Evolutionary conservation across 371 early-diverging fungal genomes (phyloP).

Genomic region (Cokeromyces recurvatus): DNA sequence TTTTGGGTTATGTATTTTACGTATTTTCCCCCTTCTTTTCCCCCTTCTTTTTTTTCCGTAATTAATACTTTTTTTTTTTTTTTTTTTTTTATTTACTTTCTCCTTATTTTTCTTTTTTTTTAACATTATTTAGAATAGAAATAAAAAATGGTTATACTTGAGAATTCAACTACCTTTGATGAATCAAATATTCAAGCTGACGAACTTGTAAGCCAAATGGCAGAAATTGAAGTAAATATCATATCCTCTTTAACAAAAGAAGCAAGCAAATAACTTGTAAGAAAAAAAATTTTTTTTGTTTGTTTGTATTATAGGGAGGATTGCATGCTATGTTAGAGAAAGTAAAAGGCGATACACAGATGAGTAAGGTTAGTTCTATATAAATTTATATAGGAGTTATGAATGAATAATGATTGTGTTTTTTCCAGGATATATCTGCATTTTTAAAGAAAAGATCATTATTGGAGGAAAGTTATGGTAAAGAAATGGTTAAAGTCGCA

Average conservation of each 20-base stretch:
- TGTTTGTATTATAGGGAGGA: no score
- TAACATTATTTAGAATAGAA: no score
- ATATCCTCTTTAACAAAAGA: no score
- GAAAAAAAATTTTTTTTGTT: no score
- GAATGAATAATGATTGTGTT: neutral
- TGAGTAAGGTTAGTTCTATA: conserved; percentile 14
- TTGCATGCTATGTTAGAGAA: conserved; percentile 21
- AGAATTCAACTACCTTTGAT: conserved; percentile 1
- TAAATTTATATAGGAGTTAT: neutral
- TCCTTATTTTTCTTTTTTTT: no score
- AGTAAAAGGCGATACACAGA: conserved; percentile 18
- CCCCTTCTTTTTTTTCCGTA: no score
- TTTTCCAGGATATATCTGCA: conserved; percentile 40
- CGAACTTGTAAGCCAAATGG: conserved; percentile 21
- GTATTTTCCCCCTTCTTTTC: no score
- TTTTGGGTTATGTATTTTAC: no score
- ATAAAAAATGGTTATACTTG: conserved; percentile 16
- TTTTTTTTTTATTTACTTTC: no score
- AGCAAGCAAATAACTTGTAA: no score
- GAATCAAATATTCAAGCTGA: conserved; percentile 3
- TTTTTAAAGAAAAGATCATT: conserved; percentile 56
- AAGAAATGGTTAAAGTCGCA: conserved; percentile 47
- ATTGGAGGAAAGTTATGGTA: conserved; percentile 60
- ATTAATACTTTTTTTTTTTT: no score
- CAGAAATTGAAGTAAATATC: conserved; percentile 23